Evolutionary conservation across 345 rosid genomes (phyloP).

Genomic region (Atalantia buxifolia): DNA sequence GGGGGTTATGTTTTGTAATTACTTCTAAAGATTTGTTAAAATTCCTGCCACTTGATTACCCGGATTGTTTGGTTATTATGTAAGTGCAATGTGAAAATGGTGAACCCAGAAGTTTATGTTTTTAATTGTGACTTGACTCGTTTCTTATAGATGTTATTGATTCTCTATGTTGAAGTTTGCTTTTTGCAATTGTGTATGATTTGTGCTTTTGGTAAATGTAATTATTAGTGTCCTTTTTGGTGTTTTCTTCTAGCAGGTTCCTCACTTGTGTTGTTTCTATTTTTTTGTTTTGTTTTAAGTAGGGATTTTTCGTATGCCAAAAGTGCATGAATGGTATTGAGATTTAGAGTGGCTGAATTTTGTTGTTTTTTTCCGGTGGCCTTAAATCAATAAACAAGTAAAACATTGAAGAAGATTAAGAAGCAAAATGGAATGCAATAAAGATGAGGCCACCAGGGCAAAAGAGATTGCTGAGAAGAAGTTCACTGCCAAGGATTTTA

Average conservation of each 20-base stretch:
- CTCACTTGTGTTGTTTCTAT: not conserved
- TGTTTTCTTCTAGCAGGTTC: conserved; percentile 17
- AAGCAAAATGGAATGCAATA: conserved; percentile 58
- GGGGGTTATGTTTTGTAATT: not conserved
- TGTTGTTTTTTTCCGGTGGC: not conserved
- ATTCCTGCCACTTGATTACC: not conserved
- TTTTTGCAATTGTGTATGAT: not conserved
- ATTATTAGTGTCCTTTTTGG: not conserved
- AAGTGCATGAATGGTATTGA: not conserved
- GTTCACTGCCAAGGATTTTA: conserved; percentile 42
- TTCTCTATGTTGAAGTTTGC: not conserved
- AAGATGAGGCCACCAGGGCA: conserved; percentile 63
- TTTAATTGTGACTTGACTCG: not conserved
- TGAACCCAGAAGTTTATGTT: not conserved
- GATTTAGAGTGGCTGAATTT: not conserved
- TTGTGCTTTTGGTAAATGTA: not conserved
- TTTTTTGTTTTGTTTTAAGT: not conserved
- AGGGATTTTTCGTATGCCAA: not conserved
- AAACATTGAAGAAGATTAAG: not conserved
- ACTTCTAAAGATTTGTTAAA: not conserved
- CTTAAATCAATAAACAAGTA: not conserved
- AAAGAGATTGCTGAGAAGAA: conserved; percentile 68
- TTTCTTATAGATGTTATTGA: not conserved
- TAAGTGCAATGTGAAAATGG: not conserved
- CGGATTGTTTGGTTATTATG: not conserved